Conservation (phyloP, 164 flowering plant species). For the Chloranthus sessilifolius region DNA sequence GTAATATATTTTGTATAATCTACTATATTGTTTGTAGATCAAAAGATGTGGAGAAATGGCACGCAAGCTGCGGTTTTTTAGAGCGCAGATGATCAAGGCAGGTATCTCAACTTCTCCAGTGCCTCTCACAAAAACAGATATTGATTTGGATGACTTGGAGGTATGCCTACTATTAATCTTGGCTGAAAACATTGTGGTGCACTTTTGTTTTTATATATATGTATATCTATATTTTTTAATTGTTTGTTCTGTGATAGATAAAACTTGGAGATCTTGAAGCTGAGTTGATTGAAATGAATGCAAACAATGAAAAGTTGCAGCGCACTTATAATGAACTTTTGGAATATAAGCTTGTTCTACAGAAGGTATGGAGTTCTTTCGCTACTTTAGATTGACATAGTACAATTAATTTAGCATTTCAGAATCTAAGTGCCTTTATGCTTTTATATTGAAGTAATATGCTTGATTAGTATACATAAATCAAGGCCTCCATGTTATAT, state of each 20-base stretch:
- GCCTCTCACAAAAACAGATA: conserved; percentile 19
- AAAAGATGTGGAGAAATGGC: conserved; percentile 93
- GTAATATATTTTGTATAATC: not conserved
- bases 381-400: too few species aligned
- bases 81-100: conserved; percentile 70
- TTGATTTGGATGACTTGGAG: conserved; percentile 70
- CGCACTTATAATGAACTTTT: conserved; percentile 78
- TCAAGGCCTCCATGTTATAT: too few species aligned
- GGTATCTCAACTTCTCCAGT: conserved; percentile 44
- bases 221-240: not conserved
- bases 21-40: conserved; percentile 44
- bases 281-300: conserved; percentile 82
- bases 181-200: not conserved
- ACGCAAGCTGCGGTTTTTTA: conserved; percentile 67
- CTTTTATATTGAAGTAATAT: too few species aligned
- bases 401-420: too few species aligned
- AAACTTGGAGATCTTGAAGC: conserved; percentile 97
- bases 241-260: conserved; percentile 30
- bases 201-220: not conserved
- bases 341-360: conserved; percentile 84
- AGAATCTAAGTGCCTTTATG: too few species aligned
- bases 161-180: conserved; percentile 17
- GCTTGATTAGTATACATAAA: too few species aligned
- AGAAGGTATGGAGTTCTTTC: conserved; percentile 50
- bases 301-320: conserved; percentile 81